Percentiles rank a stretch among this genome's conserved stretches.
Conservation (phyloP, 768 basidiomycete species). For the Galerina sulciceps region DNA sequence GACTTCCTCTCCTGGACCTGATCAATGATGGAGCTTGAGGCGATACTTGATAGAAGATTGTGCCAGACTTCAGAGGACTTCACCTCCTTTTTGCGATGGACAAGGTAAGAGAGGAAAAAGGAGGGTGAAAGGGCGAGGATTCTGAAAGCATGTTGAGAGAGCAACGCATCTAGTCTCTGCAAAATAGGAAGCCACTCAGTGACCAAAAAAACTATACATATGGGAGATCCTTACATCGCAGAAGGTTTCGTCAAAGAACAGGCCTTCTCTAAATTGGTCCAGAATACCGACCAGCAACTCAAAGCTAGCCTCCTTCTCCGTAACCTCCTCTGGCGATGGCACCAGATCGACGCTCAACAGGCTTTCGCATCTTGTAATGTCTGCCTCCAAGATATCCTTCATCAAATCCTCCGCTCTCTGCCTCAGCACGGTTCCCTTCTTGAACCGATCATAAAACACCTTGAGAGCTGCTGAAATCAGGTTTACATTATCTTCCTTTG, state of each 20-base stretch:
- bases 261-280: conserved; percentile 50
- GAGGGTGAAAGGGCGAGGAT: conserved; percentile 40
- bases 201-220: not conserved
- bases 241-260: conserved; percentile 51
- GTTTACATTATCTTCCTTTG: conserved; percentile 23
- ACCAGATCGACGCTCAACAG: conserved; percentile 3
- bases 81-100: conserved; percentile 39
- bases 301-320: conserved; percentile 13
- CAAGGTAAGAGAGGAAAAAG: conserved; percentile 57
- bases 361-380: conserved; percentile 37
- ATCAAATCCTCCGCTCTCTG: conserved; percentile 32
- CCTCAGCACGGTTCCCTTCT: conserved; percentile 27
- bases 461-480: conserved; percentile 53
- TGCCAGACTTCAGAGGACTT: conserved; percentile 48
- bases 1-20: conserved; percentile 23
- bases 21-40: conserved; percentile 32
- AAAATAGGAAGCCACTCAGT: not conserved
- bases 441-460: conserved; percentile 45
- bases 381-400: conserved; percentile 34
- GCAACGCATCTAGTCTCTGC: conserved; percentile 52
- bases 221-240: conserved; percentile 41
- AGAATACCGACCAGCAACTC: conserved; percentile 47
- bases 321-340: not conserved
- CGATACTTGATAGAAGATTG: conserved; percentile 46
- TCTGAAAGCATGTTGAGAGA: conserved; percentile 38